These are phyloP conservation scores for Auricularia heimuer DNA, from an alignment of 768 basidiomycete species.

Conservation along the genomic window DNA sequence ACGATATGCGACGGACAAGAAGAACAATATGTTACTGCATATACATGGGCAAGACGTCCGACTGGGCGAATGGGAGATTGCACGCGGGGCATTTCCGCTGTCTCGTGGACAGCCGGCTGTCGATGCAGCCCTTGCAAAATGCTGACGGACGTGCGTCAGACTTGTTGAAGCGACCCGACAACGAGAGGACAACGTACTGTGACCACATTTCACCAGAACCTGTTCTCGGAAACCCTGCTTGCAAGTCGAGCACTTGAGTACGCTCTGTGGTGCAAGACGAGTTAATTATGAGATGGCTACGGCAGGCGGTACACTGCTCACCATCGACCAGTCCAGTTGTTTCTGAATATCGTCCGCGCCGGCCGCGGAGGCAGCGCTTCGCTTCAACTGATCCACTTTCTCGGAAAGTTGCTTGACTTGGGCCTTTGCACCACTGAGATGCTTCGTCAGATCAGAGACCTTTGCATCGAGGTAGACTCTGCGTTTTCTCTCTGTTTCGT, in stretches of 20 bases:
- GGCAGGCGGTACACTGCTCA: too few species aligned
- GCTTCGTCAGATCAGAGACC: too few species aligned
- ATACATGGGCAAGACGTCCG: constrained; percentile 65
- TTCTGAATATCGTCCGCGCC: neutral
- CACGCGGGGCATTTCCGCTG: constrained; percentile 94
- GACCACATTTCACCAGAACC: constrained; percentile 82
- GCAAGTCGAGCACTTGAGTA: constrained; percentile 88
- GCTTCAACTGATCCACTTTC: too few species aligned
- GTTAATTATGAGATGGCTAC: too few species aligned
- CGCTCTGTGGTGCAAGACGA: constrained; percentile 35
- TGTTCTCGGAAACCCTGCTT: constrained; percentile 65
- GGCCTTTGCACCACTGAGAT: neutral
- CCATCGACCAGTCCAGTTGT: neutral
- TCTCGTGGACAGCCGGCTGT: constrained; percentile 76
- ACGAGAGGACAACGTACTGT: constrained; percentile 48
- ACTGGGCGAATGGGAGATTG: constrained; percentile 67
- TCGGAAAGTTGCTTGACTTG: neutral
- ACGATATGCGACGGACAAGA: neutral
- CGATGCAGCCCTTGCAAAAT: constrained; percentile 72
- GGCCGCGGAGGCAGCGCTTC: too few species aligned
- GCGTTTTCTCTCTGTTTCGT: too few species aligned
- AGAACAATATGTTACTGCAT: constrained; percentile 31
- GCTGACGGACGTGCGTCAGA: constrained; percentile 33
- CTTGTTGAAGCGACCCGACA: constrained; percentile 1
- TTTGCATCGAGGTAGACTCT: too few species aligned